phyloP scores from a whole-genome alignment of 2,329 filamentous ascomycete species.

The Mycosphaerella sp. region DNA sequence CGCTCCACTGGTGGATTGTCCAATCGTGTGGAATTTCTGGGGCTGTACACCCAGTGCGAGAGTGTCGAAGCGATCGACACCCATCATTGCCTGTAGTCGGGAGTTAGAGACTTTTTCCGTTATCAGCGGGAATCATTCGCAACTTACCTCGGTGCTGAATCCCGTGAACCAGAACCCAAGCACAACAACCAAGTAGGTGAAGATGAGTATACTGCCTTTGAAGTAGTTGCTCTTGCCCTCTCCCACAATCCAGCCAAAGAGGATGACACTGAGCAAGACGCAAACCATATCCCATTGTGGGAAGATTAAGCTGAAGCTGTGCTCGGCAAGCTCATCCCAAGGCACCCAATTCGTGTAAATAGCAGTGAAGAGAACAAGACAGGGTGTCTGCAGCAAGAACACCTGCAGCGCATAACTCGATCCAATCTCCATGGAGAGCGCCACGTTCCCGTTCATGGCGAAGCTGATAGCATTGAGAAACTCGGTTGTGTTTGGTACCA shows the following conservation, averaged over 20 bases:
- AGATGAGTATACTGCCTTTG: conserved; percentile 90
- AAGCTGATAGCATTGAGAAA: conserved; percentile 99
- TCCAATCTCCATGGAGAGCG: conserved; percentile 97
- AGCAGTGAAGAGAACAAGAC: conserved; percentile 84
- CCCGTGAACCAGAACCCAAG: conserved; percentile 85
- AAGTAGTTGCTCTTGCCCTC: conserved; percentile 99
- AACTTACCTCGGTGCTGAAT: conserved; percentile 47
- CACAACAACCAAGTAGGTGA: conserved; percentile 88
- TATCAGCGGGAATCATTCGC: background rate
- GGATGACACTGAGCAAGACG: conserved; percentile 89
- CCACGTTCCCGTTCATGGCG: conserved; percentile 99
- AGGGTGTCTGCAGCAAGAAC: conserved; percentile 87
- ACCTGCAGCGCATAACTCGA: conserved; percentile 96
- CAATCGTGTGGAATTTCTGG: conserved; percentile 20
- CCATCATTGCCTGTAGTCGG: conserved; percentile 20
- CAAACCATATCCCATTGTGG: conserved; percentile 99
- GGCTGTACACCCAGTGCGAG: conserved; percentile 19
- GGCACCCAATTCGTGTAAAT: conserved; percentile 56
- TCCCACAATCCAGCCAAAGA: conserved; percentile 95
- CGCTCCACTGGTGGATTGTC: conserved; percentile 16
- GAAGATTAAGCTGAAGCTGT: conserved; percentile 81
- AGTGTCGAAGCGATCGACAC: conserved; percentile 23
- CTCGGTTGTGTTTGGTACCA: conserved; percentile 97
- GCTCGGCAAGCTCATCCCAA: conserved; percentile 49
- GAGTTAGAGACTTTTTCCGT: conserved; percentile 7